phyloP scores from a whole-genome alignment of 2,329 filamentous ascomycete genomes.

The Beauveria medogensis region DNA sequence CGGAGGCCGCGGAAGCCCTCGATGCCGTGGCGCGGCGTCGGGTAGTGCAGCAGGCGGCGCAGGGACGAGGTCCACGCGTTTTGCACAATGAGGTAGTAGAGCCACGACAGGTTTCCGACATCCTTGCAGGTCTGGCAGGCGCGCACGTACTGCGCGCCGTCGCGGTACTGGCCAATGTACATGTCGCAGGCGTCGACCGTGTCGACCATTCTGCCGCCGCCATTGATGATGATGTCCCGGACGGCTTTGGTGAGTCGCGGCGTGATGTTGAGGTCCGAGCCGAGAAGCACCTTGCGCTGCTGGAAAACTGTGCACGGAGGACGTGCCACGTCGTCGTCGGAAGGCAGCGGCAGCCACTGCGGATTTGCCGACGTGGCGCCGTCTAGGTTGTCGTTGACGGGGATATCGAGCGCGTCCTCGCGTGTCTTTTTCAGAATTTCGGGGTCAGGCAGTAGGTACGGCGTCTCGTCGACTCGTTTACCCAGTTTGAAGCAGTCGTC shows the following conservation, averaged over 20 bases:
- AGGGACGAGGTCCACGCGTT: slow-evolving; percentile 85
- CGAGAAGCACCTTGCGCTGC: slow-evolving; percentile 69
- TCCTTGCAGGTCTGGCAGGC: slow-evolving; percentile 73
- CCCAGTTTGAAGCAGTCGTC: slow-evolving; percentile 93
- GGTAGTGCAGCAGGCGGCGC: slow-evolving; percentile 81
- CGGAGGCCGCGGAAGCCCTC: slow-evolving; percentile 67
- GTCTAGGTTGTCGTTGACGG: slow-evolving; percentile 51
- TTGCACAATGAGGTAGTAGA: slow-evolving; percentile 83
- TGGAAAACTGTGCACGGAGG: slow-evolving; percentile 66
- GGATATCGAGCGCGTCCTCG: slow-evolving; percentile 48
- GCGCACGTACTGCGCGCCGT: slow-evolving; percentile 66
- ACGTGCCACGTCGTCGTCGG: slow-evolving; percentile 32
- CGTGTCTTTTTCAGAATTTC: slow-evolving; percentile 61
- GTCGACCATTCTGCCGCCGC: slow-evolving; percentile 62
- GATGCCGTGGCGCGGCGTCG: slow-evolving; percentile 67
- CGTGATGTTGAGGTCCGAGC: slow-evolving; percentile 63
- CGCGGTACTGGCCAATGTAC: slow-evolving; percentile 80
- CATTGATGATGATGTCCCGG: slow-evolving; percentile 58
- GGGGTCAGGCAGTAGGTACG: slow-evolving; percentile 79
- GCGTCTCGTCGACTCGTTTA: slow-evolving; percentile 79
- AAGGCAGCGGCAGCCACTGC: slow-evolving; percentile 34
- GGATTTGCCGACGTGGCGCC: slow-evolving; percentile 53
- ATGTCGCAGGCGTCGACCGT: slow-evolving; percentile 66
- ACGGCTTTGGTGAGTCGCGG: slow-evolving; percentile 59
- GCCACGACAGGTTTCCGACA: slow-evolving; percentile 87